phyloP scores from a whole-genome alignment of 257 asterid species.

The Linaria vulgaris region DNA sequence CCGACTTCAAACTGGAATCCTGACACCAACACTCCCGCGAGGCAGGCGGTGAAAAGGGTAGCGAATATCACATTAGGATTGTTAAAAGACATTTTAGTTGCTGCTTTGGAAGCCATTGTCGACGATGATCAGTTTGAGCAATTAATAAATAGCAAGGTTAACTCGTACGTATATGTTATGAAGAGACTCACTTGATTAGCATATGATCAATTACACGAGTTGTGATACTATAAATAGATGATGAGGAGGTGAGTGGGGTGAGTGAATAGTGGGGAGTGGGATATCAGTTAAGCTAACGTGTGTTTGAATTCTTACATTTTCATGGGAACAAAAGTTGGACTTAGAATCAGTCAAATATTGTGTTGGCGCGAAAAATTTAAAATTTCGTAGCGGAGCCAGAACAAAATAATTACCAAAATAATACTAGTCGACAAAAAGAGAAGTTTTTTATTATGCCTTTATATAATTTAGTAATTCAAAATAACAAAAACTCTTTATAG shows the following conservation, averaged over 20 bases:
- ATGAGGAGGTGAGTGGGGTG: slow-evolving; percentile 18
- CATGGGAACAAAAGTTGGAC: no score
- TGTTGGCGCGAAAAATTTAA: neutral
- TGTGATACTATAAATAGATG: slow-evolving; percentile 9
- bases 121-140: neutral
- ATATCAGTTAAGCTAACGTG: slow-evolving; percentile 34
- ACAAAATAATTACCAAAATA: no score
- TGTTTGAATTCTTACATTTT: neutral
- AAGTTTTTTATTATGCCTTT: no score
- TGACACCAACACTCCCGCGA: slow-evolving; percentile 25
- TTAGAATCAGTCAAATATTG: slow-evolving; percentile 23
- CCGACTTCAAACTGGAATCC: slow-evolving; percentile 59
- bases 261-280: slow-evolving; percentile 36
- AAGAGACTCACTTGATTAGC: neutral
- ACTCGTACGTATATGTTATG: neutral
- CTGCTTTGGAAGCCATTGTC: slow-evolving; percentile 37
- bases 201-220: no score
- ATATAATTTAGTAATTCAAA: no score
- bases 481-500: no score
- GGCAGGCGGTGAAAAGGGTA: slow-evolving; percentile 32
- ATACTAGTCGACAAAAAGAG: no score
- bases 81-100: slow-evolving; percentile 16
- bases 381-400: neutral
- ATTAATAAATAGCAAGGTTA: neutral
- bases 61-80: slow-evolving; percentile 13